phyloP scores from a whole-genome alignment of 805 yeast species.

The Saccharomycopsis sp. region DNA sequence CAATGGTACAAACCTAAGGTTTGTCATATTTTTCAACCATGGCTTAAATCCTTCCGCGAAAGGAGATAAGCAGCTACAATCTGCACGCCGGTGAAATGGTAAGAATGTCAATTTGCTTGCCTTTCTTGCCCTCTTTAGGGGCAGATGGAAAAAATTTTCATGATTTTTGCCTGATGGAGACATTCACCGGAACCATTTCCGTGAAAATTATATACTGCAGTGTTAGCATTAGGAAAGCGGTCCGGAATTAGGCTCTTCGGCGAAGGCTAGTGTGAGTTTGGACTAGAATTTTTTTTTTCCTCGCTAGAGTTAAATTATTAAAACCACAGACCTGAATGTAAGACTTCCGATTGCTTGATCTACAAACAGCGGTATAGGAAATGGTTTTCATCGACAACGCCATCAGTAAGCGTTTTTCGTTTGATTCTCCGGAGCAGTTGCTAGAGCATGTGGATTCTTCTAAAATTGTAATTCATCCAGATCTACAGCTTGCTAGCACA shows the following conservation, averaged over 20 bases:
- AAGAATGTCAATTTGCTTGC: neutral
- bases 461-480: neutral
- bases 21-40: neutral
- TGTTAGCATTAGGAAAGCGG: neutral
- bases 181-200: neutral
- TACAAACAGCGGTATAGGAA: neutral
- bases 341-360: too few relatives aligned
- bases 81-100: neutral
- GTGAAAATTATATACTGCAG: neutral
- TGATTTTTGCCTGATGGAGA: neutral
- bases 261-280: too few relatives aligned
- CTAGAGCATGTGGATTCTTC: neutral
- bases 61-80: neutral
- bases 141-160: neutral
- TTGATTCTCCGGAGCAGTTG: neutral
- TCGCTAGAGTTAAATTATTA: too few relatives aligned
- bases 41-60: neutral
- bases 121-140: neutral
- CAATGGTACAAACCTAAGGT: too few relatives aligned
- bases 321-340: too few relatives aligned
- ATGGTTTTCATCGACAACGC: neutral
- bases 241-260: neutral
- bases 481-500: neutral
- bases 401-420: neutral
- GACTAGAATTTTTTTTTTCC: too few relatives aligned